Conservation (phyloP, 768 basidiomycete species). For the Boletus pseudopeckii region DNA sequence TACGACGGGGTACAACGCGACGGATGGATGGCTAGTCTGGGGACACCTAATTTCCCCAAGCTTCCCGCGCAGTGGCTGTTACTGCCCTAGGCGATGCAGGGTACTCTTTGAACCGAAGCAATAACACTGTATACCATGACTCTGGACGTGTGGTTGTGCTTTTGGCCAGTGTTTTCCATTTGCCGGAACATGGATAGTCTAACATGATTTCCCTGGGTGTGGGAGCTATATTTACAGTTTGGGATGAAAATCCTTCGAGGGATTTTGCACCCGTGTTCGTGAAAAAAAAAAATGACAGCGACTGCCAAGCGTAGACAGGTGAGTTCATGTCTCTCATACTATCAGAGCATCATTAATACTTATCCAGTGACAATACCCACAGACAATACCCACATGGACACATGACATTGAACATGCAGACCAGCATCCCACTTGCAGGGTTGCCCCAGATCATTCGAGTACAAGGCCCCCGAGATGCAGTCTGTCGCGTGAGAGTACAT, state of each 20-base stretch:
- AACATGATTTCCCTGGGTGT: no score
- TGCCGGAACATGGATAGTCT: no score
- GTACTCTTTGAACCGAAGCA: not conserved
- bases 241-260: not conserved
- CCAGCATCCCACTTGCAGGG: no score
- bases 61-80: constrained; percentile 38
- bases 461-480: not conserved
- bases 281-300: not conserved
- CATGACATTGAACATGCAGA: not conserved
- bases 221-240: no score
- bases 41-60: constrained; percentile 42
- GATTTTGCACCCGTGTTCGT: not conserved
- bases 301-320: not conserved
- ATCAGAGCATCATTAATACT: not conserved
- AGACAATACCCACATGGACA: not conserved
- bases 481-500: not conserved
- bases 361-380: not conserved
- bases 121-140: not conserved
- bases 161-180: not conserved
- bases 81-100: constrained; percentile 6
- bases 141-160: no score
- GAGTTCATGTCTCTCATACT: not conserved
- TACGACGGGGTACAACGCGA: constrained; percentile 37
- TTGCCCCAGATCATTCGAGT: not conserved
- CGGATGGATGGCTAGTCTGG: constrained; percentile 37